phyloP scores from a whole-genome alignment of 2,329 filamentous ascomycete genomes.

The Sporothrix humicola region DNA sequence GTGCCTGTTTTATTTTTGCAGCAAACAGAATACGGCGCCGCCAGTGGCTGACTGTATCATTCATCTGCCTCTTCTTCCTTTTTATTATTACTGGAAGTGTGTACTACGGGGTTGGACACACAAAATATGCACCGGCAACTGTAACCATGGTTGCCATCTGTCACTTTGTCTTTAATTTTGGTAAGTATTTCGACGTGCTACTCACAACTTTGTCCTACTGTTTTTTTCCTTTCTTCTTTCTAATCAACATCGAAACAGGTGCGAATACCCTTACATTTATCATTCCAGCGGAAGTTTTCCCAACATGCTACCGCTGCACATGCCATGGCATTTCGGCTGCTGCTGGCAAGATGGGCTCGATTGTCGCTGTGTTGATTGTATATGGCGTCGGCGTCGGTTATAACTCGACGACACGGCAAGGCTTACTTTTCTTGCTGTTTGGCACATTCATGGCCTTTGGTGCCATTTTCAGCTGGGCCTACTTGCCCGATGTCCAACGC shows the following conservation, averaged over 20 bases:
- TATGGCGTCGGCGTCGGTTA: slow-evolving; percentile 57
- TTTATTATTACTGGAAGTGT: slow-evolving; percentile 58
- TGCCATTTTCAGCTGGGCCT: slow-evolving; percentile 59
- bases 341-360: slow-evolving; percentile 63
- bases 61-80: slow-evolving; percentile 53
- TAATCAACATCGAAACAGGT: slow-evolving; percentile 42
- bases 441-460: slow-evolving; percentile 57
- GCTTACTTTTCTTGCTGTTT: slow-evolving; percentile 57
- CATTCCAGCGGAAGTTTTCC: slow-evolving; percentile 68
- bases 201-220: no score
- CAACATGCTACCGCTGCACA: slow-evolving; percentile 66
- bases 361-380: slow-evolving; percentile 58
- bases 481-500: slow-evolving; percentile 56
- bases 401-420: slow-evolving; percentile 51
- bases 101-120: slow-evolving; percentile 55
- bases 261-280: slow-evolving; percentile 69
- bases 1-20: slow-evolving; percentile 55
- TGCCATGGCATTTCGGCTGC: slow-evolving; percentile 68
- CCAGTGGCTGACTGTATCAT: slow-evolving; percentile 57
- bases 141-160: slow-evolving; percentile 59
- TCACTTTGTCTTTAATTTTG: slow-evolving; percentile 62
- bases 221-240: no score
- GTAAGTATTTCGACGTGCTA: slow-evolving; percentile 41
- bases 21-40: slow-evolving; percentile 56
- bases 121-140: slow-evolving; percentile 51